Conservation (phyloP, 1,284 basidiomycete genomes). For the Rhodotorula sp. region DNA sequence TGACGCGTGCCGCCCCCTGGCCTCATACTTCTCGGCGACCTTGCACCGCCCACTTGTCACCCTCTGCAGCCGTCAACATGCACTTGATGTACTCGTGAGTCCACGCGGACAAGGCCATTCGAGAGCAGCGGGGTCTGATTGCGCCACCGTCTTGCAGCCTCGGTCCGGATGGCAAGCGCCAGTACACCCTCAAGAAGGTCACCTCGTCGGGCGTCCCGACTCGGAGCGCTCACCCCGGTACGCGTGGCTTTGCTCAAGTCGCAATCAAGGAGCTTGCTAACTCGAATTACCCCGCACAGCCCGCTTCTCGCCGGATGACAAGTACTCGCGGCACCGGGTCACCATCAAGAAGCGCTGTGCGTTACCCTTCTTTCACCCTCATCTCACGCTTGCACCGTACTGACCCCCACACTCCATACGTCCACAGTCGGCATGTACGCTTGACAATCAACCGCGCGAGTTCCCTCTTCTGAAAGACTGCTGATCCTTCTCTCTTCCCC, state of each 20-base stretch:
- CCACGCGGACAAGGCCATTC: neutral
- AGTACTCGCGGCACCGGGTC: constrained; percentile 92
- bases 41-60: neutral
- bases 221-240: constrained; percentile 92
- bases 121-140: no score
- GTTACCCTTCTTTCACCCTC: constrained; percentile 6
- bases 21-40: no score
- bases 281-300: constrained; percentile 58
- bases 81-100: constrained; percentile 67
- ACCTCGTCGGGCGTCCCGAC: constrained; percentile 76
- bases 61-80: constrained; percentile 58
- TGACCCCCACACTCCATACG: neutral
- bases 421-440: constrained; percentile 11
- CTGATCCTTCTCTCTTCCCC: constrained; percentile 33
- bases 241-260: constrained; percentile 36
- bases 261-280: neutral
- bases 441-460: neutral
- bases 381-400: neutral
- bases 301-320: constrained; percentile 95
- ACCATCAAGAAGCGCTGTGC: constrained; percentile 79
- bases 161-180: constrained; percentile 67
- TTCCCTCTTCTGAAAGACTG: neutral
- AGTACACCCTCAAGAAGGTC: constrained; percentile 91
- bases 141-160: constrained; percentile 60
- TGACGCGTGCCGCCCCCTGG: neutral